A percentile compares a stretch with the other conserved stretches of the same genome.
Evolutionary conservation across 2,329 filamentous ascomycete genomes (phyloP).

Genomic region (Penicillium sp.): DNA sequence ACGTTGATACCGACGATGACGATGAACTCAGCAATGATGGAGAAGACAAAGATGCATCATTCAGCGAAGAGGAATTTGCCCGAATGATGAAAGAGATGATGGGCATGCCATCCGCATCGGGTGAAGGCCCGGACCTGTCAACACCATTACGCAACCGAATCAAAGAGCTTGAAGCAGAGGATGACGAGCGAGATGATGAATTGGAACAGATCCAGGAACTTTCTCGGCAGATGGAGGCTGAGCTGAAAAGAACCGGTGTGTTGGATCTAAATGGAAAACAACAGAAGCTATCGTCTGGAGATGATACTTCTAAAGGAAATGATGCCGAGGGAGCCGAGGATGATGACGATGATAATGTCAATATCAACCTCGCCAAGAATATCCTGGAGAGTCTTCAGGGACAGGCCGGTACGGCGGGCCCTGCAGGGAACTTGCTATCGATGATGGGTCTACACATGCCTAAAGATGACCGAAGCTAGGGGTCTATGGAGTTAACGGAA

Average conservation of each 20-base stretch:
- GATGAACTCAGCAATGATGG: constrained; percentile 60
- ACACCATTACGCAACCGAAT: constrained; percentile 33
- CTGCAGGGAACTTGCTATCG: constrained; percentile 80
- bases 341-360: constrained; percentile 65
- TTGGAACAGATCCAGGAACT: constrained; percentile 50
- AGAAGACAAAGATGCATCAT: constrained; percentile 73
- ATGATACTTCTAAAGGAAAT: constrained; percentile 27
- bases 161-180: constrained; percentile 51
- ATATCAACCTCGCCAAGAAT: constrained; percentile 87
- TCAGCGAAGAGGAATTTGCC: constrained; percentile 81
- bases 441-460: constrained; percentile 83
- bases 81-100: constrained; percentile 92
- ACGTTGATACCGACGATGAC: constrained; percentile 53
- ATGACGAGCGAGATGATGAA: constrained; percentile 56
- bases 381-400: constrained; percentile 89
- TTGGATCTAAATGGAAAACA: constrained; percentile 39
- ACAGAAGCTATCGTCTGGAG: constrained; percentile 17
- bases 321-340: constrained; percentile 23
- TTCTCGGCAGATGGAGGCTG: constrained; percentile 48
- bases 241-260: constrained; percentile 48
- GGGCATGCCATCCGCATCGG: constrained; percentile 57
- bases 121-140: constrained; percentile 21
- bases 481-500: background rate
- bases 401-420: constrained; percentile 81
- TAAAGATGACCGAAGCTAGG: constrained; percentile 60